Evolutionary conservation across 2,329 filamentous ascomycete species (phyloP).

Genomic region (Grosmannia penicillata): DNA sequence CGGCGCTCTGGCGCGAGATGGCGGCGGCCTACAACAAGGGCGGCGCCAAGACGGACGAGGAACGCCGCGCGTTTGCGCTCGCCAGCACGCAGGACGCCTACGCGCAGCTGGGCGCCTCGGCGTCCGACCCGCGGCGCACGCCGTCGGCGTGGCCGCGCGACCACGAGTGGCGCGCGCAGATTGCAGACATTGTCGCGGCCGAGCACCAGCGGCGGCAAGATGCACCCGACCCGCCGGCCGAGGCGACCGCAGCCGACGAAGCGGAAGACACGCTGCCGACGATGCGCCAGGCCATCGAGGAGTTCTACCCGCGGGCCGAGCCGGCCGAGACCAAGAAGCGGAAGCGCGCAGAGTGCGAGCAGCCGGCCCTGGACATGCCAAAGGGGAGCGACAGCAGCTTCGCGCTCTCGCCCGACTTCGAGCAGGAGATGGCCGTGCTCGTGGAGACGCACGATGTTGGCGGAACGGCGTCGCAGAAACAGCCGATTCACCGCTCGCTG

Average conservation of each 20-base stretch:
- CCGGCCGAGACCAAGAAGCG: slow-evolving; percentile 3
- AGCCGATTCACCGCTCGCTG: background rate
- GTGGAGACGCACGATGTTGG: background rate
- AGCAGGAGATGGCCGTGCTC: slow-evolving; percentile 2
- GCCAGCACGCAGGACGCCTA: slow-evolving; percentile 64
- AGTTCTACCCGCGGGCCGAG: slow-evolving; percentile 50
- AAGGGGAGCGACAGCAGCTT: background rate
- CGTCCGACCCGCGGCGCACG: slow-evolving; percentile 60
- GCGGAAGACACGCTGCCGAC: slow-evolving; percentile 47
- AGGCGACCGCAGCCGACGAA: slow-evolving; percentile 18
- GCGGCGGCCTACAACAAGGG: slow-evolving; percentile 34
- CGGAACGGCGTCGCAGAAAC: background rate
- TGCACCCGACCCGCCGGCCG: too few relatives aligned
- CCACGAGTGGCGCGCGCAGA: slow-evolving; percentile 57
- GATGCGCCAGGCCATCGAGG: slow-evolving; percentile 68
- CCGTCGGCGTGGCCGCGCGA: slow-evolving; percentile 84
- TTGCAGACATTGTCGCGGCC: slow-evolving; percentile 40
- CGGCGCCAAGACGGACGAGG: slow-evolving; percentile 66
- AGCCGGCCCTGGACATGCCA: background rate
- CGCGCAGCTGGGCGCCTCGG: slow-evolving; percentile 79
- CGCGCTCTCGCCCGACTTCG: slow-evolving; percentile 5
- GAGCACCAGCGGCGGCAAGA: slow-evolving; percentile 39
- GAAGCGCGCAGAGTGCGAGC: background rate
- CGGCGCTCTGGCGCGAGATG: slow-evolving; percentile 54
- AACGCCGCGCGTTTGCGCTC: slow-evolving; percentile 46